Base-by-base conservation (phyloP, 306 rosid species). In the Glycine soja region DNA sequence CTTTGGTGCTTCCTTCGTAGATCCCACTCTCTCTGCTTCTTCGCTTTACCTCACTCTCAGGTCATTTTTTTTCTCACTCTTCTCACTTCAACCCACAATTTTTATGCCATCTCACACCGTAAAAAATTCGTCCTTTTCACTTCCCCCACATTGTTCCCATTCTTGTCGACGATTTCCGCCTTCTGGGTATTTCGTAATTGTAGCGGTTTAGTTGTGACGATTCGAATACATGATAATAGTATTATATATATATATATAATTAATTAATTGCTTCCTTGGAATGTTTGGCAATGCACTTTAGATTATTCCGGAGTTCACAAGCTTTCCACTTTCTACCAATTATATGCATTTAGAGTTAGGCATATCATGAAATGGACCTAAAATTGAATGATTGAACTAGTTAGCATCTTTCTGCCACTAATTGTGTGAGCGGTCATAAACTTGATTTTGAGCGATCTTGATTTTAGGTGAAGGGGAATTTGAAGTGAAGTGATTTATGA, bases 181-280 rank as follows among this genome's bases (percentile, higher is more conserved):
- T 66, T 79, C 61, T 84, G 80, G 87, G 83, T 15, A 54, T 83
- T 43, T 54, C 56, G 5, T 70, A 38, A 18, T 40, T 82, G 42
- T 76, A 40, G 56, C 42, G 13, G 50, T 62, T 77, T 76, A 7
- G 43, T 14, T 63, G 8, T 2, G 19, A 52, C 62, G 63, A 68
- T 36, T 43, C 10, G 11, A 18, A 14, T 64, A 3, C 36, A 15
- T 57, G 57, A 19, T n/a, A 24, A 1, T n/a, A 12, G 8, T 65
- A 8, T 66, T 66, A 1, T 66, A 6, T 3, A 1, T 43, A 42
- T 42, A 42, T 64, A 4, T 5, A 1, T 57, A 4, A 46, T 48
- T 46, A n/a, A n/a, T n/a, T 7, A 43, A 43, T 75, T 75, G 5
- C 30, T 62, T 63, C 4, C 14, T 32, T 50, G 5, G 47, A 75